Evolutionary conservation across 2,329 filamentous ascomycete species (phyloP), one percentile per base, ranked within the genome.

Genomic region (Claviceps citrina): DNA sequence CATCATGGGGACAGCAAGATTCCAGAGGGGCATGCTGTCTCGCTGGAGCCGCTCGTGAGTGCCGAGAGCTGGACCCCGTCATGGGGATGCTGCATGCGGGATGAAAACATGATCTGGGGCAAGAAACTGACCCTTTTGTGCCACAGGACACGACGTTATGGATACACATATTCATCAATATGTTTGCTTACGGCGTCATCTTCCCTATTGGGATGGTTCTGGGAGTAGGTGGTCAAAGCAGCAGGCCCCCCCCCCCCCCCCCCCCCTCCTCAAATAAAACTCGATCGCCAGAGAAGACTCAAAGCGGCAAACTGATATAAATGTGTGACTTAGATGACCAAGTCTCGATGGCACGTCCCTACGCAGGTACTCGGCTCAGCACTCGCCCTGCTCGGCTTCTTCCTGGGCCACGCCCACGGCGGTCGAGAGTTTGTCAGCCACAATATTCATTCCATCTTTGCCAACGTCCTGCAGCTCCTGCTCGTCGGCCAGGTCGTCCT

Each of bases 181-280:
- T 78, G 58, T 55, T 91, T 43, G 77, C 86, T 43, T 96, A 93
- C 67, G 91, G 91, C 45, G 70, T 98, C 50, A 74, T 96, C 43
- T 96, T 94, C 54, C 91, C 91, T 9, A 70, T 84, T 13, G 91
- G 91, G 51, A 96, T 98, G 89, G 86, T 96, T 31, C 67, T 95
- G 15, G 89, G 89, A 43, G 84, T 91, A 74, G 52, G 80, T 64
- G n/a, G 24, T 5, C 31, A 20, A 25, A 18, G 8, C 24, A n/a
- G 12, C n/a, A n/a, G n/a, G n/a, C n/a, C n/a, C n/a, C n/a, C n/a
- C n/a, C n/a, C n/a, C n/a, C n/a, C n/a, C n/a, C n/a, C n/a, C n/a
- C n/a, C n/a, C n/a, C n/a, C n/a, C n/a, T n/a, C n/a, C n/a, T n/a
- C n/a, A n/a, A n/a, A n/a, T n/a, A n/a, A n/a, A n/a, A n/a, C n/a